phyloP scores from a whole-genome alignment of 805 yeast genomes.

The Allodekkera sacchari region DNA sequence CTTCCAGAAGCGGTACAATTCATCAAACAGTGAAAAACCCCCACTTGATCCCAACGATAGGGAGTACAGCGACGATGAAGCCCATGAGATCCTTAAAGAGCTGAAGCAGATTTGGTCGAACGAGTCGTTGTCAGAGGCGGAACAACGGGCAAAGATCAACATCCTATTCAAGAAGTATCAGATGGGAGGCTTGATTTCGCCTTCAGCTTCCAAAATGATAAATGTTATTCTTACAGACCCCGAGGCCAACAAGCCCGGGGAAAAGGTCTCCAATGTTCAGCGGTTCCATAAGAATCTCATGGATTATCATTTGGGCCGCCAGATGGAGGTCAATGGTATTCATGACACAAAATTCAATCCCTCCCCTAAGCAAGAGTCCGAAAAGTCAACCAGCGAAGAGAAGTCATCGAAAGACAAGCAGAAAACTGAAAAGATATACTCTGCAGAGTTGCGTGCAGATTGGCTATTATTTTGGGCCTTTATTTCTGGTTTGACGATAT shows the following conservation, averaged over 20 bases:
- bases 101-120: constrained; percentile 21
- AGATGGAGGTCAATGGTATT: constrained; percentile 14
- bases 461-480: constrained; percentile 15
- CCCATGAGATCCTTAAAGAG: constrained; percentile 13
- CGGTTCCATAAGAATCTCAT: constrained; percentile 21
- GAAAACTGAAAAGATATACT: constrained; percentile 7
- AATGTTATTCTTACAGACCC: constrained; percentile 19
- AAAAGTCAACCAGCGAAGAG: background rate
- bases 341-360: constrained; percentile 18
- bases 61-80: constrained; percentile 21
- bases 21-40: constrained; percentile 5
- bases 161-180: constrained; percentile 19
- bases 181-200: constrained; percentile 25
- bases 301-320: constrained; percentile 23
- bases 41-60: constrained; percentile 17
- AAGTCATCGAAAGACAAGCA: constrained; percentile 5
- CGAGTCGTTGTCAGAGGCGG: constrained; percentile 12
- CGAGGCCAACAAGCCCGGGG: constrained; percentile 18
- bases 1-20: background rate
- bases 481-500: constrained; percentile 14
- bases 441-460: constrained; percentile 12
- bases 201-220: constrained; percentile 21
- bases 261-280: constrained; percentile 23
- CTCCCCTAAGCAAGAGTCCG: constrained; percentile 7
- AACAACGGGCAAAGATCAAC: constrained; percentile 8